These are phyloP conservation scores for Quercus phellos DNA, from an alignment of 331 rosid genomes.

Conservation along the genomic window DNA sequence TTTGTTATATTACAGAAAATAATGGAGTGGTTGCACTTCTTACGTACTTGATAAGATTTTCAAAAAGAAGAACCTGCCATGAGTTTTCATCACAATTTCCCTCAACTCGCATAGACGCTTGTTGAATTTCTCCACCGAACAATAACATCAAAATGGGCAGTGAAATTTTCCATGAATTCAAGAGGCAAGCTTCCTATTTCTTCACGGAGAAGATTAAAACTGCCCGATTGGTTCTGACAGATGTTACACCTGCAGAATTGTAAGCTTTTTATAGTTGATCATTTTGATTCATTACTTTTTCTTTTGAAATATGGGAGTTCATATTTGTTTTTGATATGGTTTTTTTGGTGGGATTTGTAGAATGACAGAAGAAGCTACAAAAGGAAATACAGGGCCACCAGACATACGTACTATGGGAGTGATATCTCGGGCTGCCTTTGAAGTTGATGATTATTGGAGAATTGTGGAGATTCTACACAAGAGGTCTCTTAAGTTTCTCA, in stretches of 20 bases:
- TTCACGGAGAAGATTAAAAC: constrained; percentile 55
- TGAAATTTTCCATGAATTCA: constrained; percentile 54
- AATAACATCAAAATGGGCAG: constrained; percentile 34
- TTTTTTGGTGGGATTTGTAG: constrained; percentile 16
- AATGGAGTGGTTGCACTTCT: constrained; percentile 61
- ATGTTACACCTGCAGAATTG: constrained; percentile 68
- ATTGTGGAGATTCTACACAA: constrained; percentile 55
- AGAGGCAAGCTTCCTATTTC: constrained; percentile 64
- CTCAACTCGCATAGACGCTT: neutral
- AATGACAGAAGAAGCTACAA: constrained; percentile 76
- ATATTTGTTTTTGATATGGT: neutral
- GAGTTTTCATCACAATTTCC: constrained; percentile 13
- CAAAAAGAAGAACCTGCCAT: neutral
- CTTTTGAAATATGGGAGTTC: neutral
- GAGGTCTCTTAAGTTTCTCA: constrained; percentile 32
- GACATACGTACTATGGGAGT: constrained; percentile 38
- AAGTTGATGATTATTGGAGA: constrained; percentile 71
- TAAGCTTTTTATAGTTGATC: constrained; percentile 22
- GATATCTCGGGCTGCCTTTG: constrained; percentile 63
- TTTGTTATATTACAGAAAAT: neutral
- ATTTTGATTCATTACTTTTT: neutral
- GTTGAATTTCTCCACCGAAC: neutral
- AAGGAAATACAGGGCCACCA: constrained; percentile 62
- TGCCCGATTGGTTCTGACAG: constrained; percentile 61
- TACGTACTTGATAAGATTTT: constrained; percentile 26